These are phyloP conservation scores for Moesziomyces parantarcticus DNA, from an alignment of 1,284 basidiomycete genomes.

Conservation along the genomic window DNA sequence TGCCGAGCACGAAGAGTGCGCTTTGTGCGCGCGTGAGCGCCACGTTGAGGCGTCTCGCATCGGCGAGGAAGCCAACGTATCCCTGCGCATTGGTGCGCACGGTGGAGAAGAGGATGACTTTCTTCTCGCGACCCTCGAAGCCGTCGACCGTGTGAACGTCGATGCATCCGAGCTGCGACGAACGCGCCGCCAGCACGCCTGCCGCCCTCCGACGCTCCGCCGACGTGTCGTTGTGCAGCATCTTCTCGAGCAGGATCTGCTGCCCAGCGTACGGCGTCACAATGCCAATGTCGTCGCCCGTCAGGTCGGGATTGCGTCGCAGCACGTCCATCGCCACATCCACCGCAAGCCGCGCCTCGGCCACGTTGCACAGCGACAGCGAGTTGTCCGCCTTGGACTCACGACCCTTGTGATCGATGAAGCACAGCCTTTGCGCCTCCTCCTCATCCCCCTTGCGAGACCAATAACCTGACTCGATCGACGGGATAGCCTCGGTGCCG, in stretches of 20 bases:
- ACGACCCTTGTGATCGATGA: constrained; percentile 49
- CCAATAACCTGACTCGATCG: constrained; percentile 51
- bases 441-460: background rate
- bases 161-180: constrained; percentile 70
- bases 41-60: constrained; percentile 95
- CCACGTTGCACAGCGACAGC: constrained; percentile 52
- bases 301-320: constrained; percentile 47
- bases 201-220: constrained; percentile 23
- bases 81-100: constrained; percentile 78
- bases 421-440: constrained; percentile 32
- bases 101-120: constrained; percentile 91
- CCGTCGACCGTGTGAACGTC: constrained; percentile 95
- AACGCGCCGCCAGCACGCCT: constrained; percentile 13
- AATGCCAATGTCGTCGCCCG: constrained; percentile 60
- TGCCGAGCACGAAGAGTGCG: constrained; percentile 90
- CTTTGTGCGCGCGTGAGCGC: constrained; percentile 91
- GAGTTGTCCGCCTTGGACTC: constrained; percentile 52
- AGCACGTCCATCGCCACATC: constrained; percentile 60
- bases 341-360: constrained; percentile 64
- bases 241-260: constrained; percentile 53
- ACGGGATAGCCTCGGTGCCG: constrained; percentile 40
- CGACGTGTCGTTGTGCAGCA: constrained; percentile 49
- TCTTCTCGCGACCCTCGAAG: constrained; percentile 95
- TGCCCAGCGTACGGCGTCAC: constrained; percentile 65
- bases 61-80: constrained; percentile 89